A percentile compares a stretch with the other conserved stretches of the same genome.
phyloP scores from a whole-genome alignment of 768 basidiomycete species.

The Macrolepiota fuliginosa region DNA sequence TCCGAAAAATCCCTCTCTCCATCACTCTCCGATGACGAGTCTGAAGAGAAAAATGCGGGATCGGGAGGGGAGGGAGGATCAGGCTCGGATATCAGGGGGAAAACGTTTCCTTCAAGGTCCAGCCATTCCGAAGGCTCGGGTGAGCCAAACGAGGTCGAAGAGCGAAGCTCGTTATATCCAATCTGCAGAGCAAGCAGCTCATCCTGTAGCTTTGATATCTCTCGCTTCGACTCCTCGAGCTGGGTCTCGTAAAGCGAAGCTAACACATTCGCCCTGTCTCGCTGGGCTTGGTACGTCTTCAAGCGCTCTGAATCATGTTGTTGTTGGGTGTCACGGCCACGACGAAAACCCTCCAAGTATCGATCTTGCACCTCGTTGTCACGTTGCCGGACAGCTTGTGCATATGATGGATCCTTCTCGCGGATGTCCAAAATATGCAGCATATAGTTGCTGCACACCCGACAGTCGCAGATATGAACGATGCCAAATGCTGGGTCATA shows the following conservation, averaged over 20 bases:
- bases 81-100: not conserved
- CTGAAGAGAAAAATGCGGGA: not conserved
- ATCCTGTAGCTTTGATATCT: constrained; percentile 20
- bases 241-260: constrained; percentile 12
- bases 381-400: constrained; percentile 14
- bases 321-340: constrained; percentile 16
- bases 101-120: not conserved
- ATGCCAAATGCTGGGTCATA: constrained; percentile 18
- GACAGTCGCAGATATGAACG: constrained; percentile 16
- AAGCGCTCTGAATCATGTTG: constrained; percentile 16
- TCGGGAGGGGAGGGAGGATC: not conserved
- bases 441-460: constrained; percentile 15
- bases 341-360: constrained; percentile 17
- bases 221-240: constrained; percentile 15
- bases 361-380: constrained; percentile 10
- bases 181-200: constrained; percentile 21
- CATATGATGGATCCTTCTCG: constrained; percentile 10
- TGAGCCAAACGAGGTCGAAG: not conserved
- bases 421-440: constrained; percentile 13
- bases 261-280: constrained; percentile 18
- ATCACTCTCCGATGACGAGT: not conserved
- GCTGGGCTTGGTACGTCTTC: constrained; percentile 17
- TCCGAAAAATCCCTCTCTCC: not conserved
- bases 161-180: constrained; percentile 18
- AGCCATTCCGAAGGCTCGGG: not conserved